Conservation (phyloP, 2,329 filamentous ascomycete genomes). For the Plectosphaerella cucumerina region DNA sequence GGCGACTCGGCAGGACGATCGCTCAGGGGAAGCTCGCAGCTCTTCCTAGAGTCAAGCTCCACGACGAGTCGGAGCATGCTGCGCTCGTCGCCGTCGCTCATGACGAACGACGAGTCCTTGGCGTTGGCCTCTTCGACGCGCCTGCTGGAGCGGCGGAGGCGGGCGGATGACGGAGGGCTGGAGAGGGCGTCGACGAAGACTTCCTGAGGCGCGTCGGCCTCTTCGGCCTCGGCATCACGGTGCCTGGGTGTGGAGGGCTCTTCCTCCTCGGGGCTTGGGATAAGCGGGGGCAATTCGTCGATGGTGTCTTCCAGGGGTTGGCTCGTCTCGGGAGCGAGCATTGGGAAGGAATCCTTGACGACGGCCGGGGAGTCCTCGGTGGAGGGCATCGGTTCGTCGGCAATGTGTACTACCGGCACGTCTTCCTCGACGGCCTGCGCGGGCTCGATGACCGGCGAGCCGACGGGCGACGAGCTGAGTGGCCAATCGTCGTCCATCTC, state of each 20-base stretch:
- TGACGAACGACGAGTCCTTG: constrained; percentile 28
- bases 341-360: constrained; percentile 12
- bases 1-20: constrained; percentile 20
- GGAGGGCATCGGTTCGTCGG: constrained; percentile 6
- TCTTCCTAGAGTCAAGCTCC: constrained; percentile 41
- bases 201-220: constrained; percentile 36
- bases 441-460: constrained; percentile 36
- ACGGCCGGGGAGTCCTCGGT: constrained; percentile 6
- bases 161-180: constrained; percentile 28
- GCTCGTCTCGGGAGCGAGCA: constrained; percentile 24
- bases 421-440: background rate
- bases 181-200: constrained; percentile 45
- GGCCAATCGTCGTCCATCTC: constrained; percentile 45
- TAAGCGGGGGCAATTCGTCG: constrained; percentile 3
- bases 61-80: constrained; percentile 44
- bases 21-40: constrained; percentile 19
- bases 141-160: constrained; percentile 12
- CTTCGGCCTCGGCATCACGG: constrained; percentile 14
- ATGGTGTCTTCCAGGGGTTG: constrained; percentile 5
- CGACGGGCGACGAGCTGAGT: constrained; percentile 51
- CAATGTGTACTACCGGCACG: constrained; percentile 2
- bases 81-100: constrained; percentile 41
- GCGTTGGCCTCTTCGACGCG: constrained; percentile 15
- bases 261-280: background rate
- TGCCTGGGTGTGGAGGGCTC: constrained; percentile 10